A percentile compares a stretch with the other conserved stretches of the same genome.
These are phyloP conservation scores for Diplogelasinospora grovesii DNA, from an alignment of 495 filamentous ascomycete genomes.

Conservation along the genomic window DNA sequence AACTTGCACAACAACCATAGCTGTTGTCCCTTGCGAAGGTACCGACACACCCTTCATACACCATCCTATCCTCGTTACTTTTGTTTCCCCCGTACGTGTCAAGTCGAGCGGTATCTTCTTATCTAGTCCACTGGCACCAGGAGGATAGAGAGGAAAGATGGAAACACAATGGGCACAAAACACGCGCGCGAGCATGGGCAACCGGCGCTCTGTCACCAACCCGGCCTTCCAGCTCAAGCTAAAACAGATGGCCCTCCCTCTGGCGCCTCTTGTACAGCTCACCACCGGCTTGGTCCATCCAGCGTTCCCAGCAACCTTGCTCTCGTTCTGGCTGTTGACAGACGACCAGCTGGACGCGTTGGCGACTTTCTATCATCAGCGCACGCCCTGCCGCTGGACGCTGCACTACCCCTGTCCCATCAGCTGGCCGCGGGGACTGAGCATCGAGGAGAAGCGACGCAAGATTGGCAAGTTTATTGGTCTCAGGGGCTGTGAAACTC, in stretches of 20 bases:
- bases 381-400: constrained; percentile 47
- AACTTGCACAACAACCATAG: no score
- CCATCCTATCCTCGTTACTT: no score
- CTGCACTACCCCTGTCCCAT: constrained; percentile 57
- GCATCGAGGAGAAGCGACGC: constrained; percentile 52
- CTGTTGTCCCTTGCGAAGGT: no score
- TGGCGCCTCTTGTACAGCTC: constrained; percentile 52
- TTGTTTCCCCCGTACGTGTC: no score
- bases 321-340: constrained; percentile 71
- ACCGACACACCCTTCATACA: no score
- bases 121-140: no score
- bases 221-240: constrained; percentile 35
- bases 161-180: not conserved
- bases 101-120: no score
- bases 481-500: constrained; percentile 54
- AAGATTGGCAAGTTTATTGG: constrained; percentile 63
- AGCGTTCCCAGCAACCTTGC: constrained; percentile 56
- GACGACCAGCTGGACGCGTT: constrained; percentile 62
- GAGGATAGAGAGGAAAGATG: constrained; percentile 6
- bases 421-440: constrained; percentile 25
- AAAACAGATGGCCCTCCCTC: constrained; percentile 40
- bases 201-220: constrained; percentile 28
- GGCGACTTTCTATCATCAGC: constrained; percentile 71
- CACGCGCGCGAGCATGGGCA: constrained; percentile 6
- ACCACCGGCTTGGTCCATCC: constrained; percentile 56